Percentiles rank a stretch among this genome's conserved stretches.
These are phyloP conservation scores for Mrakia blollopis DNA, from an alignment of 768 basidiomycete species.

Conservation along the genomic window DNA sequence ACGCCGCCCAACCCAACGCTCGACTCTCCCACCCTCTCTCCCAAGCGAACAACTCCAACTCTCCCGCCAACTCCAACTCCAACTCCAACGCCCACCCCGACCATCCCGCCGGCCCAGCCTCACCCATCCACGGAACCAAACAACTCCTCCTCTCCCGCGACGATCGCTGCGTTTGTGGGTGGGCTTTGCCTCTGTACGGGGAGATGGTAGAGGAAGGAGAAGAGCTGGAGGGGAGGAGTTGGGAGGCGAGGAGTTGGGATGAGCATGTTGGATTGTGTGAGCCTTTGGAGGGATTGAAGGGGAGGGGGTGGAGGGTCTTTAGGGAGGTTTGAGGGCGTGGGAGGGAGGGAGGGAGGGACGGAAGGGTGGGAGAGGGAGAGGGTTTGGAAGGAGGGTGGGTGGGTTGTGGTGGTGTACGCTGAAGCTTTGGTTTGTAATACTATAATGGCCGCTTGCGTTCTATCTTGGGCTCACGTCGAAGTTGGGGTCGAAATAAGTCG, in stretches of 20 bases:
- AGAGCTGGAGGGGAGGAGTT: too few relatives aligned
- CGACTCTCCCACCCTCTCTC: neutral
- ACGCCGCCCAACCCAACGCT: neutral
- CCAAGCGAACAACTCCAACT: too few relatives aligned
- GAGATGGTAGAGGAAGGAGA: neutral
- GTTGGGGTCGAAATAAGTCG: too few relatives aligned
- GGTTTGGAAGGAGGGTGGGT: neutral
- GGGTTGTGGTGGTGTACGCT: too few relatives aligned
- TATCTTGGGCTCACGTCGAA: too few relatives aligned
- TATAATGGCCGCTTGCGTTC: too few relatives aligned
- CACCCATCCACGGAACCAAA: neutral
- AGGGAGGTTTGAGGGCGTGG: neutral
- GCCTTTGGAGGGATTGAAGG: neutral
- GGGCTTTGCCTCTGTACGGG: neutral
- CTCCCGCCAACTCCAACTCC: neutral
- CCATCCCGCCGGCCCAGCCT: neutral
- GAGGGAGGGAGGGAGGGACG: neutral
- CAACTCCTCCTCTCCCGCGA: neutral
- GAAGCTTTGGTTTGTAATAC: too few relatives aligned
- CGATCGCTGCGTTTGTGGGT: neutral
- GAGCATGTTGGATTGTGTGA: neutral
- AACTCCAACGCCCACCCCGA: neutral
- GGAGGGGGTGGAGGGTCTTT: slow-evolving; percentile 1
- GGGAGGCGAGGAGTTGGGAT: neutral
- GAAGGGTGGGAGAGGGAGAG: neutral